A percentile compares a stretch with the other conserved stretches of the same genome.
Conservation (phyloP, 1,284 basidiomycete genomes). For the Malassezia sympodialis region DNA sequence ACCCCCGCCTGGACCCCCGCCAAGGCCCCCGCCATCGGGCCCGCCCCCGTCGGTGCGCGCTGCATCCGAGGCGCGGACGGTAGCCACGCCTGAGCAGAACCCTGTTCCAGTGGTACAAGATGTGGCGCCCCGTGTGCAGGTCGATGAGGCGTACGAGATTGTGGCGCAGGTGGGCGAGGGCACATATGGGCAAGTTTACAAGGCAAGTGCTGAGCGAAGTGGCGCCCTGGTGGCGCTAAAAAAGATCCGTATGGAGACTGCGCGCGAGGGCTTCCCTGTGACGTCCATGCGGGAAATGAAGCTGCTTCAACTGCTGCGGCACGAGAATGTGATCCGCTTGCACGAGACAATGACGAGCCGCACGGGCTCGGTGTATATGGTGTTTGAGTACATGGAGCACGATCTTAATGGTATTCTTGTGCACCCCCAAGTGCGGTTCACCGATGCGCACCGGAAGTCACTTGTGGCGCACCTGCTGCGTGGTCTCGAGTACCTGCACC, state of each 20-base stretch:
- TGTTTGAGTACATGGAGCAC: conserved; percentile 99
- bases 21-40: not conserved
- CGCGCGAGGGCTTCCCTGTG: conserved; percentile 94
- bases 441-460: conserved; percentile 80
- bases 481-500: conserved; percentile 86
- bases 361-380: conserved; percentile 90
- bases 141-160: conserved; percentile 63
- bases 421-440: conserved; percentile 73
- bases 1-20: too few species aligned
- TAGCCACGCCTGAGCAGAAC: not conserved
- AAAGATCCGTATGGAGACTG: conserved; percentile 93
- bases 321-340: conserved; percentile 77
- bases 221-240: conserved; percentile 79
- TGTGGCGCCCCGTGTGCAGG: not conserved
- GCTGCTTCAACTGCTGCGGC: conserved; percentile 77
- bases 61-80: not conserved
- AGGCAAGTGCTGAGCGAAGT: conserved; percentile 72
- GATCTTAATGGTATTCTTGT: conserved; percentile 90
- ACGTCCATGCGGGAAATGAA: conserved; percentile 99
- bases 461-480: conserved; percentile 86
- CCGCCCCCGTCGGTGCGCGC: not conserved
- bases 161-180: conserved; percentile 93
- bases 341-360: conserved; percentile 98
- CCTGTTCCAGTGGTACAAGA: not conserved
- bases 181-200: conserved; percentile 98